Evolutionary conservation across 1,139 yeast genomes (phyloP).

Genomic region (Lodderomyces oxycetoniae): DNA sequence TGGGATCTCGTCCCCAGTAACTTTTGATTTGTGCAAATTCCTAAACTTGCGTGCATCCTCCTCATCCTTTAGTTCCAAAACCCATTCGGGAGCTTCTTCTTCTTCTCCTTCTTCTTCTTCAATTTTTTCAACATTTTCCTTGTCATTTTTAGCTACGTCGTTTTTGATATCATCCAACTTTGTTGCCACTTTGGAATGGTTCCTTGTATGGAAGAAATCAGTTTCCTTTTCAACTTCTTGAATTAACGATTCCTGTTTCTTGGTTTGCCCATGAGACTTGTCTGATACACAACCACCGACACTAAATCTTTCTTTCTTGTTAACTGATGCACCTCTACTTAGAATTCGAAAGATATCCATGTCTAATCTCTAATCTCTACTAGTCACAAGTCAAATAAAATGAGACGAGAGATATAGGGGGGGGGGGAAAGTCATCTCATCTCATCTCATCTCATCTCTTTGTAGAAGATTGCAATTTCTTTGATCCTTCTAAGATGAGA

Average conservation of each 20-base stretch:
- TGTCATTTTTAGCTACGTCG: constrained; percentile 14
- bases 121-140: constrained; percentile 18
- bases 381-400: too few relatives aligned
- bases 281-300: constrained; percentile 45
- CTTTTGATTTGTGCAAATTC: constrained; percentile 53
- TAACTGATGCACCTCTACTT: constrained; percentile 78
- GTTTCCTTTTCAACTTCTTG: constrained; percentile 55
- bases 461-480: too few relatives aligned
- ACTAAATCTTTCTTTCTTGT: constrained; percentile 43
- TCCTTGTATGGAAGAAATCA: constrained; percentile 66
- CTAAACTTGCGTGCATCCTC: constrained; percentile 59
- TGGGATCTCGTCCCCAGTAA: constrained; percentile 76
- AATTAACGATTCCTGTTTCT: constrained; percentile 34
- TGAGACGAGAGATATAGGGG: too few relatives aligned
- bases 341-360: constrained; percentile 92
- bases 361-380: too few relatives aligned
- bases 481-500: too few relatives aligned
- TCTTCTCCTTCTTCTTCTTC: constrained; percentile 18
- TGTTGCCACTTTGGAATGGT: constrained; percentile 18
- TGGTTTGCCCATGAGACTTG: constrained; percentile 15
- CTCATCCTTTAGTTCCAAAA: constrained; percentile 45
- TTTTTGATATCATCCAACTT: neutral
- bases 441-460: too few relatives aligned
- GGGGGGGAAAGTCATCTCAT: too few relatives aligned
- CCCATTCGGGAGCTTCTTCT: constrained; percentile 28